Evolutionary conservation across 768 basidiomycete genomes (phyloP).

Genomic region (Grammothele lineata): DNA sequence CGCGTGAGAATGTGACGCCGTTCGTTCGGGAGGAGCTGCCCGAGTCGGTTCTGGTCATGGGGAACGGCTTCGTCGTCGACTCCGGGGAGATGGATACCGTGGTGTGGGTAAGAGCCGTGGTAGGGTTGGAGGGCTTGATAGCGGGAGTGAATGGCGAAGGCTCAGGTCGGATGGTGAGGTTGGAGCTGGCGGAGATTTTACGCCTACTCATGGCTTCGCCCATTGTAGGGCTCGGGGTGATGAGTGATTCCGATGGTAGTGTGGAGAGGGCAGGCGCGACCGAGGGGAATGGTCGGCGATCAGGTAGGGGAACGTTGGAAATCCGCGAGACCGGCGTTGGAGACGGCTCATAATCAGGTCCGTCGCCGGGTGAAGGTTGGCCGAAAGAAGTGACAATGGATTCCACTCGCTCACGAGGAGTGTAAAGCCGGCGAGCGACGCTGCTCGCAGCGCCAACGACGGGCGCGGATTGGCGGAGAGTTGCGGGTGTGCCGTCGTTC

Average conservation of each 20-base stretch:
- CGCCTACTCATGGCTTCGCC: conserved; percentile 30
- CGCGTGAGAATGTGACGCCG: conserved; percentile 62
- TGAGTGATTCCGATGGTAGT: conserved; percentile 53
- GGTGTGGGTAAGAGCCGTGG: conserved; percentile 63
- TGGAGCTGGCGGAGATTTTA: conserved; percentile 42
- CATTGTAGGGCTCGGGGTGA: conserved; percentile 1
- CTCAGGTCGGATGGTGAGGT: conserved; percentile 42
- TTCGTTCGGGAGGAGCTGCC: conserved; percentile 36
- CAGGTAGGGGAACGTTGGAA: conserved; percentile 25
- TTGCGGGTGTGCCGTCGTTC: conserved; percentile 20
- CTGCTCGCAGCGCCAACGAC: conserved; percentile 22
- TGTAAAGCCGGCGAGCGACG: conserved; percentile 49
- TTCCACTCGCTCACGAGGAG: conserved; percentile 50
- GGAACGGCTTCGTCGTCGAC: conserved; percentile 17
- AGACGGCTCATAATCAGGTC: conserved; percentile 39
- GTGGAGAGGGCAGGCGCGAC: conserved; percentile 51
- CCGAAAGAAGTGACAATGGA: conserved; percentile 14
- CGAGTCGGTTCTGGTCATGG: conserved; percentile 44
- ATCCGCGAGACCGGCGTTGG: conserved; percentile 39
- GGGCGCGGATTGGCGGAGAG: conserved; percentile 13
- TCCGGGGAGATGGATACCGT: conserved; percentile 47
- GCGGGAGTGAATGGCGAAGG: conserved; percentile 40
- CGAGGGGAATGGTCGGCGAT: conserved; percentile 46
- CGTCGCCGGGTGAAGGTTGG: conserved; percentile 25
- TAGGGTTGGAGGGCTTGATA: conserved; percentile 53